Base-by-base conservation (phyloP, 1,284 basidiomycete genomes). In the Marasmius fiardii region DNA sequence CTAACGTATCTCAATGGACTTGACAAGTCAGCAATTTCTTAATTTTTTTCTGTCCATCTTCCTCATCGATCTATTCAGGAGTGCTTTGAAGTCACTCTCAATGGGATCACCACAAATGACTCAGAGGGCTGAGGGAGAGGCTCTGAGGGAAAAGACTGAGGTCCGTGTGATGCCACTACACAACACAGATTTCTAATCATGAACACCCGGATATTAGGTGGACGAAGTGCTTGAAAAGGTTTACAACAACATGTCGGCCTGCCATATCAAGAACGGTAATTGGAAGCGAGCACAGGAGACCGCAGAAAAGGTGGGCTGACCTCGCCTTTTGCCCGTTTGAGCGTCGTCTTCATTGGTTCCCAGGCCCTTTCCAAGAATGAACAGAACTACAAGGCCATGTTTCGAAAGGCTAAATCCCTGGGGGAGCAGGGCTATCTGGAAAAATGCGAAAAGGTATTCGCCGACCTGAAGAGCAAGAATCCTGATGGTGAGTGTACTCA, bases 161-260 rank as follows among this genome's bases (percentile, higher is more conserved):
- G 82, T 80, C 34, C 28, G 67, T 62, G 37, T 14, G 11, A 24
- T 7, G 26, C 8, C 28, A 20, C 16, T n/a, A 35, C 35, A n/a
- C 33, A 14, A 53, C 6, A 24, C 21, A 14, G 26, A 16, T n/a
- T 31, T 50, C 34, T 12, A 10, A 23, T 10, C 18, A 44, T 51
- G 23, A 37, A 51, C 20, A 56, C 33, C 21, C 16, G 41, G 11
- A 16, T n/a, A 23, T 34, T 56, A 92, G 90, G 76, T 82, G 12
- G 89, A 92, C 66, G 74, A 83, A 20, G 75, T 90, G 43, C 67
- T 90, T 24, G 89, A 88, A 69, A 92, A 89, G 72, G 83, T 92
- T 43, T 89, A 92, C 61, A 80, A 85, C 3, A 92, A 92, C 57
- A 88, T 89, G 86, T 81, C 85, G 3, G 88, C 88, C 3, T 90